Percentiles rank a stretch among this genome's conserved stretches.
Evolutionary conservation across 306 rosid species (phyloP).

Genomic region (Ormosia semicastrata): DNA sequence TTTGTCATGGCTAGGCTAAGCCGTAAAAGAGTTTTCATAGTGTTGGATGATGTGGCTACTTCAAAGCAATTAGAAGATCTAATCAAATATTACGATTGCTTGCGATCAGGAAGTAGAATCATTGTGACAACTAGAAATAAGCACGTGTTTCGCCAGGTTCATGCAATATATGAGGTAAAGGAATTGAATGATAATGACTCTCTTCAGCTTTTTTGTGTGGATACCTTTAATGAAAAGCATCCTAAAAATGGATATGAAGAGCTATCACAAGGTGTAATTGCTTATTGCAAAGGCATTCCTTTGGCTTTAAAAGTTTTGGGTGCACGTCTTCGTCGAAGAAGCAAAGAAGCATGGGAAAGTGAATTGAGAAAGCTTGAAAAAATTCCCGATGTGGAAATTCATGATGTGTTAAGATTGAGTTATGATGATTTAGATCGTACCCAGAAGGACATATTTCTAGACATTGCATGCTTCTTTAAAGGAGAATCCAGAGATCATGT

Average conservation of each 20-base stretch:
- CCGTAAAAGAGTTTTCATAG: slow-evolving; percentile 13
- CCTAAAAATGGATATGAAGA: slow-evolving; percentile 23
- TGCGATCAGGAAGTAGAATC: slow-evolving; percentile 25
- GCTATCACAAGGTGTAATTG: neutral
- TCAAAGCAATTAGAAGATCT: neutral
- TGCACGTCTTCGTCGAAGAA: neutral
- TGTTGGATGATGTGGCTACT: slow-evolving; percentile 30
- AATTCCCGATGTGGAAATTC: neutral
- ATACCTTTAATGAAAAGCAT: slow-evolving; percentile 18
- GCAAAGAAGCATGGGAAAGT: neutral
- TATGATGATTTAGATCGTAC: slow-evolving; percentile 7
- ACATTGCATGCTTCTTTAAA: slow-evolving; percentile 30
- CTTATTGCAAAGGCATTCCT: slow-evolving; percentile 3
- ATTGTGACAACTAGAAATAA: slow-evolving; percentile 29
- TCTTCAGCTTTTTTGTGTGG: slow-evolving; percentile 29
- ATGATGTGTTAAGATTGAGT: slow-evolving; percentile 16
- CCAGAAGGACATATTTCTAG: neutral
- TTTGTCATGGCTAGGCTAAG: neutral
- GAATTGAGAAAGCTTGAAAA: neutral
- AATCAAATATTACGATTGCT: neutral
- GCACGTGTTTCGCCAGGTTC: neutral
- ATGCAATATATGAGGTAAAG: slow-evolving; percentile 14
- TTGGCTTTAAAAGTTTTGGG: slow-evolving; percentile 29
- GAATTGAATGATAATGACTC: slow-evolving; percentile 21
- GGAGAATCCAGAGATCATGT: neutral